phyloP scores from a whole-genome alignment of 352 stramenopile species.

The Phytopythium delawarense region DNA sequence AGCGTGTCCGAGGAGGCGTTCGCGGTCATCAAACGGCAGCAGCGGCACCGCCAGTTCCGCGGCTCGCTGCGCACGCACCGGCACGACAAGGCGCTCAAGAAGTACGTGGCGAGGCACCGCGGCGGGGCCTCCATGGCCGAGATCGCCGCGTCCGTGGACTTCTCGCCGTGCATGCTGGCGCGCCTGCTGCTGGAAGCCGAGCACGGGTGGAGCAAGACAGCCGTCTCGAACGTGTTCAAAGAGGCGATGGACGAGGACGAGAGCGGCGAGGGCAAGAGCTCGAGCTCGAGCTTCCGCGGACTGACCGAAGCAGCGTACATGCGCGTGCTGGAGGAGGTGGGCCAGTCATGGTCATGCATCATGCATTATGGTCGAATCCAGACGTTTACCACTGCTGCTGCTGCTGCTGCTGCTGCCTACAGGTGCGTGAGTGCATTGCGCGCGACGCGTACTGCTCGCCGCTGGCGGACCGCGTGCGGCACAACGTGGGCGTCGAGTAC shows the following conservation, averaged over 20 bases:
- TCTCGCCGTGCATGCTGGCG: constrained; percentile 69
- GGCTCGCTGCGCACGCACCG: constrained; percentile 42
- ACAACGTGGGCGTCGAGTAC: constrained; percentile 82
- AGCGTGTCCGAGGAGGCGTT: constrained; percentile 50
- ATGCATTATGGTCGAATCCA: neutral
- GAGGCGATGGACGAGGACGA: constrained; percentile 26
- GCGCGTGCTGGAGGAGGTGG: constrained; percentile 25
- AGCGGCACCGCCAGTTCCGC: constrained; percentile 39
- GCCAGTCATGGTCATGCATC: neutral
- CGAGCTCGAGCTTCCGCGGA: constrained; percentile 19
- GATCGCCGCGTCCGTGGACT: constrained; percentile 41
- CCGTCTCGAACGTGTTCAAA: constrained; percentile 66
- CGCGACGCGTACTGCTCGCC: constrained; percentile 74
- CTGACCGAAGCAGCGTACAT: constrained; percentile 23
- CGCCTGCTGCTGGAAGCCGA: constrained; percentile 52
- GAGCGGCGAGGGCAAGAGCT: neutral
- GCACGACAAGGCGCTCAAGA: constrained; percentile 52
- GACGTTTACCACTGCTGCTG: too few relatives aligned
- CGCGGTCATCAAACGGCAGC: constrained; percentile 55
- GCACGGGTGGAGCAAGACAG: constrained; percentile 58
- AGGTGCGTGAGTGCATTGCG: constrained; percentile 69
- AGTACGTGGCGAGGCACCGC: constrained; percentile 40
- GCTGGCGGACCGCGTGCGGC: constrained; percentile 63
- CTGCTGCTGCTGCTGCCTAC: neutral
- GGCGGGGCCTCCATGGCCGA: constrained; percentile 26